Conservation (phyloP, 2,329 filamentous ascomycete species). For the Neofusicoccum umdonicola region DNA sequence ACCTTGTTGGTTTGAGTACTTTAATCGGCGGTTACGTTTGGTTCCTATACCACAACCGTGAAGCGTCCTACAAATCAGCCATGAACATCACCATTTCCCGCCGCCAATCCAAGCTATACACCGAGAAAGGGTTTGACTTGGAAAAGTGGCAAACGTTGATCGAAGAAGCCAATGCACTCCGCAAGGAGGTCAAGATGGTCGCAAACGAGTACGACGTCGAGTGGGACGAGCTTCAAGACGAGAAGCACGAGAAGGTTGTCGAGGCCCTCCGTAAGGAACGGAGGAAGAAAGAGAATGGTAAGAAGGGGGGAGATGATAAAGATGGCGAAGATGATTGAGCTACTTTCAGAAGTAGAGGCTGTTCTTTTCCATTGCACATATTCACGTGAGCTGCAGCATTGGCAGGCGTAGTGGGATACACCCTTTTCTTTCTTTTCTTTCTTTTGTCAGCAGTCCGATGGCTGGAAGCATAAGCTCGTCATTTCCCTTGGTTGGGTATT, state of each 20-base stretch:
- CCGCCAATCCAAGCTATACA: slow-evolving; percentile 74
- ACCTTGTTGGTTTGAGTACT: slow-evolving; percentile 79
- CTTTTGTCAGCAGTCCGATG: no score
- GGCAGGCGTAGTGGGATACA: no score
- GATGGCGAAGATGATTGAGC: not conserved
- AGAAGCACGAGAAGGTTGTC: slow-evolving; percentile 61
- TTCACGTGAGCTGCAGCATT: not conserved
- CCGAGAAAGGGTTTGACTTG: slow-evolving; percentile 71
- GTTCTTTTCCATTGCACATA: not conserved
- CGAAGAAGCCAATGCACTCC: slow-evolving; percentile 73
- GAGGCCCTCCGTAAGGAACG: slow-evolving; percentile 53
- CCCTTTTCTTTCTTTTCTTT: no score
- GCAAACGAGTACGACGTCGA: slow-evolving; percentile 87
- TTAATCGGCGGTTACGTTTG: slow-evolving; percentile 89
- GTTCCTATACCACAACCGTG: slow-evolving; percentile 90
- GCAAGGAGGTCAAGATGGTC: slow-evolving; percentile 75
- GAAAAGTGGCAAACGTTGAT: slow-evolving; percentile 74
- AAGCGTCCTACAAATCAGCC: slow-evolving; percentile 81
- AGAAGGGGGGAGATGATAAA: slow-evolving; percentile 17
- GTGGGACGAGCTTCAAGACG: slow-evolving; percentile 76
- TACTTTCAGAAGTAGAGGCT: not conserved
- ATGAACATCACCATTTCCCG: slow-evolving; percentile 82
- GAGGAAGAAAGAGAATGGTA: slow-evolving; percentile 31
- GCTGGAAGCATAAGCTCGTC: no score
- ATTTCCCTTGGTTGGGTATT: no score